Base-by-base conservation (phyloP, 805 yeast genomes). In the Starmera amethionina region DNA sequence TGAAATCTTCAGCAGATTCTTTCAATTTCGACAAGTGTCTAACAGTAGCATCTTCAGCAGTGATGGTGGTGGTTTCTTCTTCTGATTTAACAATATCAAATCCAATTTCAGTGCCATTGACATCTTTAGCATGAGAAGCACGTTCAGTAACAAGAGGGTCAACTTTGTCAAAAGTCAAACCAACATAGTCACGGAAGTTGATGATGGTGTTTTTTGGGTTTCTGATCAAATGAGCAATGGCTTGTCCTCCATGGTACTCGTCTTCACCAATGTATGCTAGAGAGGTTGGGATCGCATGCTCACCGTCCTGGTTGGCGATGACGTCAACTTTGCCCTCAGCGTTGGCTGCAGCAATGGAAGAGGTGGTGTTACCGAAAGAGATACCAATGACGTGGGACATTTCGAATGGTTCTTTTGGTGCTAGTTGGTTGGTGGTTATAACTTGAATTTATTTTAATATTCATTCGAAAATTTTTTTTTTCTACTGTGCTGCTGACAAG, bases 281-380 rank as follows among this genome's bases (percentile, higher is more conserved):
- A 44, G 84, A 83, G 27, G 97, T 83, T 46, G 97, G 95, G 60
- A 93, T 93, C 45, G 90, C 75, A 70, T 97, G 86, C 68, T 93
- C 97, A 64, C 98, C 98, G 59, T 93, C 98, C 51, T 94, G 96
- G 77, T 93, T 90, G 51, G 98, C 98, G 62, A 93, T 90, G 50
- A 93, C 95, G 59, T 93, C 97, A 48, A 87, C 93, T 62, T 82
- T 84, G 46, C 96, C 97, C 56, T 90, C 97, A 49, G 69, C 63
- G 46, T 73, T 67, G 50, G 89, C 83, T 56, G 80, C 85, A 38
- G 97, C 97, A 61, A 93, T 88, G 44, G 97, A 85, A 38, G 97
- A 83, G 45, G 95, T 77, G 37, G 95, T 82, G 77, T 93, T 93
- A 63, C 98, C 98, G 63, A 93, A 90, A 34, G 96, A 80, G 61